Percentiles rank a stretch among this genome's conserved stretches.
These are phyloP conservation scores for Dictyostelium purpureum DNA, from an alignment of 78 protist genomes.

Conservation along the genomic window DNA sequence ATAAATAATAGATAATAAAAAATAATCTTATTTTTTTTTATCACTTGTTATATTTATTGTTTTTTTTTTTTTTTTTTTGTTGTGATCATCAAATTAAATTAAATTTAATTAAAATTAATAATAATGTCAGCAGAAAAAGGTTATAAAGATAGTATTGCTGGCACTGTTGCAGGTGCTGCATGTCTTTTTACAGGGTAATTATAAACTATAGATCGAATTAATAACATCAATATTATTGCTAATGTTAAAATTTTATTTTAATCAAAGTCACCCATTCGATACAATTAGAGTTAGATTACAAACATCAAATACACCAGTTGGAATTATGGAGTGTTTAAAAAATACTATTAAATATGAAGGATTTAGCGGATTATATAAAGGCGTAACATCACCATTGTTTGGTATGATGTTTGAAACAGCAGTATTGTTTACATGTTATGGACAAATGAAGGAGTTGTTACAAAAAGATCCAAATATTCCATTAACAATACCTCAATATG, in stretches of 20 bases:
- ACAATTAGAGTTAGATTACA: constrained; percentile 69
- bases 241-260: neutral
- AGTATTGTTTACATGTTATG: constrained; percentile 48
- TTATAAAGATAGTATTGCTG: constrained; percentile 55
- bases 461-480: constrained; percentile 12
- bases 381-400: constrained; percentile 52
- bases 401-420: constrained; percentile 74
- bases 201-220: neutral
- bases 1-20: no score
- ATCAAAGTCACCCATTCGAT: constrained; percentile 55
- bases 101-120: no score
- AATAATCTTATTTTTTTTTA: no score
- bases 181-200: constrained; percentile 71
- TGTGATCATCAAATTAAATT: no score
- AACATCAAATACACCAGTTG: constrained; percentile 42
- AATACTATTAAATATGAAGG: constrained; percentile 69
- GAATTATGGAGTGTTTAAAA: constrained; percentile 26
- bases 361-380: constrained; percentile 55
- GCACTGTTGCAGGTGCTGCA: constrained; percentile 66
- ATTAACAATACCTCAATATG: neutral
- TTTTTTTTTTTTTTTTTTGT: no score
- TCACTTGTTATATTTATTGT: no score
- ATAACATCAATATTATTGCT: neutral
- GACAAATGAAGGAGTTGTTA: constrained; percentile 55
- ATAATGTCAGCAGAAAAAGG: constrained; percentile 45